Percentiles rank a stretch among this genome's conserved stretches.
Evolutionary conservation across 257 asterid genomes (phyloP).

Genomic region (Ehretia macrophylla): DNA sequence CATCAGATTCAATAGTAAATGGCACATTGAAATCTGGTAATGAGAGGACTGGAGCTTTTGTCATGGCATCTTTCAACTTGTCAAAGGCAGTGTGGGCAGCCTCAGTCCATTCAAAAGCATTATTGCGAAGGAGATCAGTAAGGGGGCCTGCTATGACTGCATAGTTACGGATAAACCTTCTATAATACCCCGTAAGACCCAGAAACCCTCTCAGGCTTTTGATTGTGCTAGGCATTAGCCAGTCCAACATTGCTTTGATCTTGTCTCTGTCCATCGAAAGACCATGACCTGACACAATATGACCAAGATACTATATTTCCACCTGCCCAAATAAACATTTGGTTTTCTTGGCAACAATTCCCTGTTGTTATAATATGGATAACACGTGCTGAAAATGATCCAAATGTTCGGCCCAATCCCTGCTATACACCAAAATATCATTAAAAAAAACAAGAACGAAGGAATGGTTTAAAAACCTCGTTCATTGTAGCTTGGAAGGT

Average conservation of each 20-base stretch:
- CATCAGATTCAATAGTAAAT: slow-evolving; percentile 8
- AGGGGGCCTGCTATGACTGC: not conserved
- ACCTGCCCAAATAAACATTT: not conserved
- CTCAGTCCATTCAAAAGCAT: not conserved
- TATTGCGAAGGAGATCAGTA: not conserved
- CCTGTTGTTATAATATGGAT: not conserved
- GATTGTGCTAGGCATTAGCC: not conserved
- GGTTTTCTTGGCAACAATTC: not conserved
- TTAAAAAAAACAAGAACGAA: not conserved
- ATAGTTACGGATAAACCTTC: not conserved
- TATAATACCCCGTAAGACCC: not conserved
- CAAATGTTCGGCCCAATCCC: not conserved
- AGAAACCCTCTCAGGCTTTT: not conserved
- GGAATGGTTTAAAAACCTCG: not conserved
- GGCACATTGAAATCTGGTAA: not conserved
- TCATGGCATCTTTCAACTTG: not conserved
- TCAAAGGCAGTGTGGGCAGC: not conserved
- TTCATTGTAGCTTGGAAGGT: not conserved
- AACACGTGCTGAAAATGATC: not conserved
- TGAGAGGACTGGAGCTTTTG: not conserved
- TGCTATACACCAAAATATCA: not conserved
- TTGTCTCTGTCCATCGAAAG: not conserved
- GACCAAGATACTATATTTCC: not conserved
- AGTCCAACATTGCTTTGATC: not conserved
- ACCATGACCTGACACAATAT: not conserved